These are phyloP conservation scores for Alternaria sp. DNA, from an alignment of 2,329 filamentous ascomycete species.

Conservation along the genomic window DNA sequence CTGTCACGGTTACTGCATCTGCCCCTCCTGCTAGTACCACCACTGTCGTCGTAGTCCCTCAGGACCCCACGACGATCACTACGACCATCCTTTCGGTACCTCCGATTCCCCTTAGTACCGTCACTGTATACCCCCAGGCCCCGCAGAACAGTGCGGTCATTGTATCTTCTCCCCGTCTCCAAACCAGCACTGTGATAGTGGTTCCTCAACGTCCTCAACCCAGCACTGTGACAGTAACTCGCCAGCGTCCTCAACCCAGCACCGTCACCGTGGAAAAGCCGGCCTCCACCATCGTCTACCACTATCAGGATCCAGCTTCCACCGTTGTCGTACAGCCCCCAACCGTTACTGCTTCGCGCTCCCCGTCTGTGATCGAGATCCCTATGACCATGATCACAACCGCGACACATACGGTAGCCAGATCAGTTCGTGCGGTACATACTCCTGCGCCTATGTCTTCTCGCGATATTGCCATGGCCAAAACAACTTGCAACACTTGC, in stretches of 20 bases:
- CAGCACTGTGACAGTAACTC: background rate
- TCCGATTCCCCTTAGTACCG: background rate
- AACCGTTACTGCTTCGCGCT: conserved; percentile 4
- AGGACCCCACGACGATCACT: background rate
- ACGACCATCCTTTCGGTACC: background rate
- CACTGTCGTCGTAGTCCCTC: conserved; percentile 1
- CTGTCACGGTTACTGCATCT: background rate
- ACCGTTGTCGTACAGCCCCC: conserved; percentile 1
- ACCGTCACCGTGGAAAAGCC: background rate
- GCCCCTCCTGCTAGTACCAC: background rate
- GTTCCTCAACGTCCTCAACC: background rate
- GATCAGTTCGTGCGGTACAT: background rate
- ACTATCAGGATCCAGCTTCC: conserved; percentile 1
- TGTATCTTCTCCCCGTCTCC: background rate
- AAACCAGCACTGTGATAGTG: background rate
- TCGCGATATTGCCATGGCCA: background rate
- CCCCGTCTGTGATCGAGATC: background rate
- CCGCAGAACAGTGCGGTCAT: background rate
- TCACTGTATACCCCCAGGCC: background rate
- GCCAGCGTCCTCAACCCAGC: background rate
- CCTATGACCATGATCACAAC: conserved; percentile 2
- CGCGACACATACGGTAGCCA: conserved; percentile 3
- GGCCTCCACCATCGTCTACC: background rate
- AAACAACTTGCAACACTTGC: background rate
- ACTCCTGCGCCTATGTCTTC: conserved; percentile 1